These are phyloP conservation scores for Aspergillus terreus DNA, from an alignment of 2,329 filamentous ascomycete genomes.

Conservation along the genomic window DNA sequence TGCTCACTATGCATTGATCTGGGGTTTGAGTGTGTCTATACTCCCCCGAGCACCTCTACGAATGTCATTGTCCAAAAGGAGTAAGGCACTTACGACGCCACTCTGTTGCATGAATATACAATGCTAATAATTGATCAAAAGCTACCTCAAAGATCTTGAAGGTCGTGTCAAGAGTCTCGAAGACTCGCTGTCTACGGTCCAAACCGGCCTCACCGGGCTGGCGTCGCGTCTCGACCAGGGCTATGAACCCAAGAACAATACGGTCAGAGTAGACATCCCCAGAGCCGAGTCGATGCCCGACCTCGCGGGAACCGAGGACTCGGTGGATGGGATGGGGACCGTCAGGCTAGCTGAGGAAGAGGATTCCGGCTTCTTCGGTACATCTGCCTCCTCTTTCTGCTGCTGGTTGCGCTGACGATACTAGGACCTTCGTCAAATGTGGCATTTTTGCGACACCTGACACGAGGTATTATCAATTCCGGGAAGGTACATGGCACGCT, in stretches of 20 bases:
- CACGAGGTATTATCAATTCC: conserved; percentile 9
- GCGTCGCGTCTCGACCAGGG: conserved; percentile 2
- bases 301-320: conserved; percentile 13
- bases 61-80: conserved; percentile 43
- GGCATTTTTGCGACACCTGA: conserved; percentile 22
- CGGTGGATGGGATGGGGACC: conserved; percentile 35
- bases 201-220: conserved; percentile 8
- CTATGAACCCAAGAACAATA: neutral
- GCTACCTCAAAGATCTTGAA: conserved; percentile 23
- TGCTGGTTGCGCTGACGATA: neutral
- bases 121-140: neutral
- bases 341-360: conserved; percentile 36
- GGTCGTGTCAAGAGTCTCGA: conserved; percentile 26
- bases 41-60: conserved; percentile 29
- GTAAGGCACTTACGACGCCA: conserved; percentile 10
- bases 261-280: neutral
- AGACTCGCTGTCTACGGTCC: conserved; percentile 14
- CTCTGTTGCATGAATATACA: neutral
- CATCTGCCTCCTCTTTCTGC: neutral
- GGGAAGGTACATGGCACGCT: conserved; percentile 10
- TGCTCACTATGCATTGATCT: conserved; percentile 42
- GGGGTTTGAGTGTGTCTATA: conserved; percentile 44
- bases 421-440: conserved; percentile 22
- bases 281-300: neutral
- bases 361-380: conserved; percentile 36